Conservation (phyloP, 192 early-diverging fungal species). For the Backusella luteola region DNA sequence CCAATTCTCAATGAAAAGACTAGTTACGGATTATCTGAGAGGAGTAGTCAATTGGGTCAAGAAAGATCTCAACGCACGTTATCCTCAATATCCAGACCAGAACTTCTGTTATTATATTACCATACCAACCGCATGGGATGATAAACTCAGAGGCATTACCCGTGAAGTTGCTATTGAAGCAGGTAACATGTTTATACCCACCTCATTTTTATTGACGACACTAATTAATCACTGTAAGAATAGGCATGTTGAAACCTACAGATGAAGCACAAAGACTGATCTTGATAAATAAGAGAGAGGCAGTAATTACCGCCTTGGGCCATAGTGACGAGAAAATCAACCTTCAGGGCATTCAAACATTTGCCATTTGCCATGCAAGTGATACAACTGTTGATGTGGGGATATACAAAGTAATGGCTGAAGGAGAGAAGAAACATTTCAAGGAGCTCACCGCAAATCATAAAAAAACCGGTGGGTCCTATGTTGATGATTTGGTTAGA, state of each 20-base stretch:
- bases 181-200: not conserved
- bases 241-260: slow-evolving; percentile 28
- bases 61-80: not conserved
- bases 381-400: slow-evolving; percentile 48
- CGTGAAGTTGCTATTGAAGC: slow-evolving; percentile 43
- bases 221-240: not conserved
- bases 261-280: slow-evolving; percentile 43
- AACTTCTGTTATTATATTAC: slow-evolving; percentile 36
- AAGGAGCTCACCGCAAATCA: slow-evolving; percentile 42
- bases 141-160: slow-evolving; percentile 39
- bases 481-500: slow-evolving; percentile 40
- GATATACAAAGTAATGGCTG: slow-evolving; percentile 37
- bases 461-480: slow-evolving; percentile 39
- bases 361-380: slow-evolving; percentile 48
- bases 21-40: not conserved
- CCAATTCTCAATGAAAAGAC: slow-evolving; percentile 44
- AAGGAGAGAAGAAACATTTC: slow-evolving; percentile 24
- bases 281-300: slow-evolving; percentile 27
- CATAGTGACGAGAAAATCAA: not conserved
- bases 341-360: slow-evolving; percentile 34
- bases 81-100: not conserved
- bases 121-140: slow-evolving; percentile 47
- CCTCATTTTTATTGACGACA: not conserved
- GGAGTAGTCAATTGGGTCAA: not conserved
- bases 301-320: slow-evolving; percentile 36